Percentiles rank a stretch among this genome's conserved stretches.
Evolutionary conservation across 164 flowering plant species (phyloP).

Genomic region (Magnolia changhungtana): DNA sequence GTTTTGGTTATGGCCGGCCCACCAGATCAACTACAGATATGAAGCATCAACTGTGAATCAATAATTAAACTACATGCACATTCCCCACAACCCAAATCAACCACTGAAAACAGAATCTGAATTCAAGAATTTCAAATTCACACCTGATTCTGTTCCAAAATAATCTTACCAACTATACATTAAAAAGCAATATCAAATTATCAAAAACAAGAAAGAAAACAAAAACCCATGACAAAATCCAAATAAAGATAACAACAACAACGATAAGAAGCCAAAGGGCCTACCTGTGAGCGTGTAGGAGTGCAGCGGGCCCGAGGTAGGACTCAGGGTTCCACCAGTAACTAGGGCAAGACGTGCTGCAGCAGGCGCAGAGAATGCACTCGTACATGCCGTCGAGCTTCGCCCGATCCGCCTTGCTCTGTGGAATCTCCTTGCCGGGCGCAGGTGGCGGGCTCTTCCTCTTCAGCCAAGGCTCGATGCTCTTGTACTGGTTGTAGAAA

Average conservation of each 20-base stretch:
- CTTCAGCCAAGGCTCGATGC: conserved; percentile 99
- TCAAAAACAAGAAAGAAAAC: neutral
- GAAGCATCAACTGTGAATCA: no score
- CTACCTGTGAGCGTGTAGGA: conserved; percentile 93
- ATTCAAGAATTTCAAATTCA: no score
- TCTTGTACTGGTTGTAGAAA: conserved; percentile 96
- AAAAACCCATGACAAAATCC: neutral
- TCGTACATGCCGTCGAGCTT: conserved; percentile 99
- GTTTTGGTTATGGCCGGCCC: no score
- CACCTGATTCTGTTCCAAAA: neutral
- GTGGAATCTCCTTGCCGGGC: conserved; percentile 75
- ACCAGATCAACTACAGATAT: no score
- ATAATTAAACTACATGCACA: no score
- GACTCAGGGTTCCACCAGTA: conserved; percentile 99
- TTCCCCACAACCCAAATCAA: no score
- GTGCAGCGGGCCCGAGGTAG: conserved; percentile 97
- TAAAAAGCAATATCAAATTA: neutral
- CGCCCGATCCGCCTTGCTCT: conserved; percentile 83
- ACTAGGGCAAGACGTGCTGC: conserved; percentile 94
- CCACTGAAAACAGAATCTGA: no score
- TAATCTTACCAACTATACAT: neutral
- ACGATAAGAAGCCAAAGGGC: neutral
- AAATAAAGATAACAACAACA: neutral
- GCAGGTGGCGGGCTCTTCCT: conserved; percentile 54
- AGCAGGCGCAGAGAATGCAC: conserved; percentile 95